phyloP scores from a whole-genome alignment of 345 rosid genomes.

The Rhodomyrtus tomentosa region DNA sequence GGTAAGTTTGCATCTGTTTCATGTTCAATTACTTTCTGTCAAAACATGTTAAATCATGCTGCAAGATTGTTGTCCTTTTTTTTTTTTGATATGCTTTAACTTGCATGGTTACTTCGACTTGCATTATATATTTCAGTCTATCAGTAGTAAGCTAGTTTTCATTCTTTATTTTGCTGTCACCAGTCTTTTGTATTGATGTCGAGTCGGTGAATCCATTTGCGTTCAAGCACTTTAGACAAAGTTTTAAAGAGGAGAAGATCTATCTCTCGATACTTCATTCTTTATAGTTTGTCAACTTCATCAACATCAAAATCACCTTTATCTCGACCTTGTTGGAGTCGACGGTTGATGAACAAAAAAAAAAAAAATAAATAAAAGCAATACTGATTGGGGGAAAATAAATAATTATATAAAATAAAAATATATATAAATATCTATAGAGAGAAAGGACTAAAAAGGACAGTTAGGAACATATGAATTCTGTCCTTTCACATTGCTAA shows the following conservation, averaged over 20 bases:
- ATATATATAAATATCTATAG: no score
- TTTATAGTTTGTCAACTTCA: neutral
- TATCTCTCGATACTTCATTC: neutral
- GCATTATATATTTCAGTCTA: neutral
- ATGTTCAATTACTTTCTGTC: neutral
- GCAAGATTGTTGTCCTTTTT: neutral
- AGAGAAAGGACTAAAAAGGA: no score
- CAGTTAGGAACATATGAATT: no score
- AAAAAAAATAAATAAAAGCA: no score
- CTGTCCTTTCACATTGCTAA: no score
- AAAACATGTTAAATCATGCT: neutral
- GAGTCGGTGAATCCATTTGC: neutral
- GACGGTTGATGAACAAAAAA: no score
- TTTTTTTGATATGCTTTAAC: neutral
- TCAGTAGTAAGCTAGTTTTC: neutral
- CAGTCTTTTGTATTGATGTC: neutral
- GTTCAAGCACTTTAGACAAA: neutral
- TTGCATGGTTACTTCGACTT: neutral
- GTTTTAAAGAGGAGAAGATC: neutral
- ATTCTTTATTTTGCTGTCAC: neutral
- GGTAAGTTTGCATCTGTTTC: conserved; percentile 24
- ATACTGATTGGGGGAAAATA: no score
- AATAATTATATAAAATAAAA: no score
- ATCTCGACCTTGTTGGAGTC: no score
- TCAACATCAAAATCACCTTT: no score